phyloP scores from a whole-genome alignment of 805 yeast species.

The Spathaspora boniae region DNA sequence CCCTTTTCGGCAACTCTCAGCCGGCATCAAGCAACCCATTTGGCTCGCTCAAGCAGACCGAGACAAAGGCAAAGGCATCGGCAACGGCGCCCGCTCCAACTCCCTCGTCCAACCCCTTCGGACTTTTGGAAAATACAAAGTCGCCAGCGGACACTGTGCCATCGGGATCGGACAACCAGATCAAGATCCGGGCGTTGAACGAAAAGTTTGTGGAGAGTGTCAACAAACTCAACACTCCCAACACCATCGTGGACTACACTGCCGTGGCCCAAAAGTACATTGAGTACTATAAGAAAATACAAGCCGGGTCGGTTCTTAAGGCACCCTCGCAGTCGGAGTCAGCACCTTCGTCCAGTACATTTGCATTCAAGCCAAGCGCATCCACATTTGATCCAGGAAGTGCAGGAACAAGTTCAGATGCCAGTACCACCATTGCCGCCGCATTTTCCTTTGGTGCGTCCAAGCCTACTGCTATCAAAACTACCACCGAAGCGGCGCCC shows the following conservation, averaged over 20 bases:
- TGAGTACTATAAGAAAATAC: constrained; percentile 39
- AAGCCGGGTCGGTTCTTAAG: background rate
- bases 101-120: background rate
- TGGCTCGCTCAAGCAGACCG: too few relatives aligned
- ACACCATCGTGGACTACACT: constrained; percentile 54
- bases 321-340: background rate
- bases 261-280: constrained; percentile 57
- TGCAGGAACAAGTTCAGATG: too few relatives aligned
- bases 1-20: too few relatives aligned
- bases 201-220: constrained; percentile 53
- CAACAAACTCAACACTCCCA: constrained; percentile 33
- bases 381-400: background rate
- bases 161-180: constrained; percentile 28
- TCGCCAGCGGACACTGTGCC: background rate
- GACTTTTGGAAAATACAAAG: background rate
- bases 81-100: constrained; percentile 1
- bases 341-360: constrained; percentile 1
- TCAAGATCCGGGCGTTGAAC: constrained; percentile 63
- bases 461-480: too few relatives aligned
- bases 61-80: background rate
- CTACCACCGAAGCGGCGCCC: too few relatives aligned
- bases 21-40: too few relatives aligned
- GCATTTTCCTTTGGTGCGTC: too few relatives aligned
- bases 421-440: too few relatives aligned
- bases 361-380: constrained; percentile 3